Evolutionary conservation across 2,329 filamentous ascomycete species (phyloP).

Genomic region (Raffaelea albimanens): DNA sequence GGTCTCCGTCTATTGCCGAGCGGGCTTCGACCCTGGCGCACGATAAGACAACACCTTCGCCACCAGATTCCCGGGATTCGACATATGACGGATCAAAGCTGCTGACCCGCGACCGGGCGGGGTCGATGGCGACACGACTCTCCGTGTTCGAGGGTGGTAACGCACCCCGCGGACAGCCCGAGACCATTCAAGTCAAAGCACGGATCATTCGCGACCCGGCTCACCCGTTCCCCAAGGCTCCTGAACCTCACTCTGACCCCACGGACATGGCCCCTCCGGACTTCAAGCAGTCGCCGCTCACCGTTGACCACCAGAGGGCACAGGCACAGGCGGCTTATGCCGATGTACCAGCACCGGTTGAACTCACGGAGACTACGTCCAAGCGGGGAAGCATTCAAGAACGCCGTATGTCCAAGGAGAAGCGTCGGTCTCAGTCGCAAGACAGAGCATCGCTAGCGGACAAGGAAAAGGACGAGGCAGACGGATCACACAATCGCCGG

Average conservation of each 20-base stretch:
- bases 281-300: conserved; percentile 48
- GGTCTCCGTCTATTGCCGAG: conserved; percentile 36
- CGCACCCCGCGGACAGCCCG: conserved; percentile 41
- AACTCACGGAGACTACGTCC: conserved; percentile 16
- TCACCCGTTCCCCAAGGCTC: conserved; percentile 29
- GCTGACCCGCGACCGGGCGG: conserved; percentile 35
- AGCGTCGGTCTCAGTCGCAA: conserved; percentile 24
- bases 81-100: conserved; percentile 32
- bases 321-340: conserved; percentile 17
- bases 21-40: conserved; percentile 29
- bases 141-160: conserved; percentile 44
- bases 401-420: conserved; percentile 34
- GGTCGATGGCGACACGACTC: conserved; percentile 45
- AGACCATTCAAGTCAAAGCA: conserved; percentile 83
- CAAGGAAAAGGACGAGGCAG: conserved; percentile 14
- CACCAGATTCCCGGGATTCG: conserved; percentile 32
- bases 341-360: not conserved
- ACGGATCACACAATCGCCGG: conserved; percentile 24
- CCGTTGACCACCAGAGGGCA: conserved; percentile 46
- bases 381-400: conserved; percentile 37
- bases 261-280: conserved; percentile 39
- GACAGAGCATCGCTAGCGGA: conserved; percentile 22
- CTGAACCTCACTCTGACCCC: conserved; percentile 30
- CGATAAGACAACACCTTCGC: conserved; percentile 25
- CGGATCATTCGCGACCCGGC: conserved; percentile 63